Percentiles rank a stretch among this genome's conserved stretches.
These are phyloP conservation scores for Dactylellina sp. DNA, from an alignment of 2,329 filamentous ascomycete genomes.

Conservation along the genomic window DNA sequence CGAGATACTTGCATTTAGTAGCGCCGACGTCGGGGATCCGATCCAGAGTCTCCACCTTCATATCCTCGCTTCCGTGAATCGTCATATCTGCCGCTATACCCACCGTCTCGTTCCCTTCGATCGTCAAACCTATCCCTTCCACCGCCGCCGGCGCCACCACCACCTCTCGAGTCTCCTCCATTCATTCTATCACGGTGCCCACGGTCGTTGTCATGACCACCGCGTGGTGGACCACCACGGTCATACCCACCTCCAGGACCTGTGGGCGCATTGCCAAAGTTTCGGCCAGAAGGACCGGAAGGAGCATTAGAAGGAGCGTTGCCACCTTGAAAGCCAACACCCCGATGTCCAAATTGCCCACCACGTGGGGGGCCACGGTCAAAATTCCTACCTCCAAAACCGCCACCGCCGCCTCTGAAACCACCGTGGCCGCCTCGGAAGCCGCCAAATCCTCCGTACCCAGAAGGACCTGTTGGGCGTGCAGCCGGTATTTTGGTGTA, in stretches of 20 bases:
- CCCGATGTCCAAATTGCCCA: conserved; percentile 64
- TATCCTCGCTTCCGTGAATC: conserved; percentile 57
- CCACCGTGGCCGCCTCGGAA: conserved; percentile 69
- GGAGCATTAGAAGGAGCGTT: conserved; percentile 70
- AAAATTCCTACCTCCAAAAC: conserved; percentile 62
- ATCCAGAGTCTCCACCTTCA: conserved; percentile 55
- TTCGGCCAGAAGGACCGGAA: conserved; percentile 70
- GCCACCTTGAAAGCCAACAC: conserved; percentile 71
- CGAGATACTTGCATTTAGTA: conserved; percentile 48
- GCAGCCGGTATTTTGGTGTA: conserved; percentile 86
- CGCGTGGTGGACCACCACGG: conserved; percentile 36
- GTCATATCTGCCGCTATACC: conserved; percentile 52
- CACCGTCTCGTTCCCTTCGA: conserved; percentile 57
- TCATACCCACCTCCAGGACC: conserved; percentile 62
- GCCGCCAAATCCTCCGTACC: conserved; percentile 72
- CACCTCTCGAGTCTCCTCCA: conserved; percentile 57
- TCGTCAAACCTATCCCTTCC: conserved; percentile 56
- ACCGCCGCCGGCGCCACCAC: conserved; percentile 54
- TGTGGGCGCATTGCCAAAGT: conserved; percentile 66
- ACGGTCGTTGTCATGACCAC: conserved; percentile 51
- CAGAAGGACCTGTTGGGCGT: conserved; percentile 75
- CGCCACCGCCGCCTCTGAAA: conserved; percentile 65
- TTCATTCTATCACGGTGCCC: conserved; percentile 54
- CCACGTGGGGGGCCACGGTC: conserved; percentile 62
- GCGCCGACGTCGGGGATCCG: conserved; percentile 49